Base-by-base conservation (phyloP, 495 filamentous ascomycete genomes). In the Xylaria acuta region DNA sequence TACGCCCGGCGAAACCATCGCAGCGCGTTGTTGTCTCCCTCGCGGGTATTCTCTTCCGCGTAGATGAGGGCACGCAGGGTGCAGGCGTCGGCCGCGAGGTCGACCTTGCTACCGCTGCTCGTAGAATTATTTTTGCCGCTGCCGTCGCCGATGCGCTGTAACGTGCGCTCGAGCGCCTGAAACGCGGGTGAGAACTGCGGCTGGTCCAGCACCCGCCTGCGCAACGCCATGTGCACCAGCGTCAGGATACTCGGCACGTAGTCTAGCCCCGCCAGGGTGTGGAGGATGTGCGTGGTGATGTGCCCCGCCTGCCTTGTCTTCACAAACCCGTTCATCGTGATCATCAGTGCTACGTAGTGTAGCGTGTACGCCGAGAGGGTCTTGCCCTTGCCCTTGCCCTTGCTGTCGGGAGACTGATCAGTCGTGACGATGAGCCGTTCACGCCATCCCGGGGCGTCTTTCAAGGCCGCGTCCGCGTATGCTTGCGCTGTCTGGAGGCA, bases 381-480 rank as follows among this genome's bases (percentile, higher is more conserved):
- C 3, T 43, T 43, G 67, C 45, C 16, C 30, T n/a, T n/a, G n/a
- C n/a, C n/a, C n/a, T 47, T 32, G 53, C 32, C 27, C 1, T 14
- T 34, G 16, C 53, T 16, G 40, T 66, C 60, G 62, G 67, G 67
- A 14, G 74, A n/a, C 41, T 51, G 58, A 51, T 59, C 73, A 25
- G 22, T n/a, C 25, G 45, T 22, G 53, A 1, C 32, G 49, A 69
- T 53, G 45, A 73, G 36, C 59, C 20, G 25, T 32, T 53, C 25
- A 14, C 25, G 51, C 62, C 56, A 71, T 62, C 34, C 32, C 38
- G 32, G n/a, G 59, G 65, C 72, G 6, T 64, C 8, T 20, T 64
- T 56, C 67, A 74, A 0, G 36, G 80, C 78, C 12, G 77, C 22
- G n/a, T 43, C 5, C 27, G 67, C 74, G 72, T 81, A 84, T 9